Percentiles rank a stretch among this genome's conserved stretches.
Conservation (phyloP, 805 yeast species). For the Brettanomyces bruxellensis region DNA sequence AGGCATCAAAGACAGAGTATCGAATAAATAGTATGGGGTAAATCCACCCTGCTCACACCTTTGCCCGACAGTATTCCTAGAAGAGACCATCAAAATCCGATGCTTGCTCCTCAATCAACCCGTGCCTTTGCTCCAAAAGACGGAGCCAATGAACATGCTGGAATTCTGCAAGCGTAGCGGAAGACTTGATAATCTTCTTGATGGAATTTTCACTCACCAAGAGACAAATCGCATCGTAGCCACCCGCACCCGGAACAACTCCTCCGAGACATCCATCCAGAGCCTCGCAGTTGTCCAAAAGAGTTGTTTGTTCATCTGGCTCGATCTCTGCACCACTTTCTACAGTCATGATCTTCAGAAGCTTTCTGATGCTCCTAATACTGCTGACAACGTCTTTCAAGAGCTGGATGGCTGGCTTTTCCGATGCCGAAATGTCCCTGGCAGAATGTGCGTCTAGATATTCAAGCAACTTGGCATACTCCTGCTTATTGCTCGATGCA, state of each 20-base stretch:
- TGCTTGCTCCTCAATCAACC: constrained; percentile 42
- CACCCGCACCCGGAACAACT: constrained; percentile 99
- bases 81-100: constrained; percentile 22
- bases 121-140: constrained; percentile 51
- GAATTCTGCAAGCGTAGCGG: constrained; percentile 23
- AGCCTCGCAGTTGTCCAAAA: constrained; percentile 49
- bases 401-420: constrained; percentile 2
- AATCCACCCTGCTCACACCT: not conserved
- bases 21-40: not conserved
- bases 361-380: constrained; percentile 41
- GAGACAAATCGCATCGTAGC: constrained; percentile 84
- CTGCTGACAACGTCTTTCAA: constrained; percentile 29
- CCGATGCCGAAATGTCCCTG: constrained; percentile 3
- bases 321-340: constrained; percentile 81
- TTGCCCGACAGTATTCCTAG: constrained; percentile 1
- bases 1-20: not conserved
- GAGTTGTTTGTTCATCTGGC: constrained; percentile 64
- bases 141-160: constrained; percentile 57
- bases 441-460: constrained; percentile 11
- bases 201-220: constrained; percentile 44
- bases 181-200: constrained; percentile 19
- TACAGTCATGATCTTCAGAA: constrained; percentile 51
- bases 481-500: constrained; percentile 20
- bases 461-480: constrained; percentile 26
- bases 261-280: constrained; percentile 82